Percentiles rank a stretch among this genome's conserved stretches.
Evolutionary conservation across 2,329 filamentous ascomycete species (phyloP).

Genomic region (Torrubiella hemipterigena): DNA sequence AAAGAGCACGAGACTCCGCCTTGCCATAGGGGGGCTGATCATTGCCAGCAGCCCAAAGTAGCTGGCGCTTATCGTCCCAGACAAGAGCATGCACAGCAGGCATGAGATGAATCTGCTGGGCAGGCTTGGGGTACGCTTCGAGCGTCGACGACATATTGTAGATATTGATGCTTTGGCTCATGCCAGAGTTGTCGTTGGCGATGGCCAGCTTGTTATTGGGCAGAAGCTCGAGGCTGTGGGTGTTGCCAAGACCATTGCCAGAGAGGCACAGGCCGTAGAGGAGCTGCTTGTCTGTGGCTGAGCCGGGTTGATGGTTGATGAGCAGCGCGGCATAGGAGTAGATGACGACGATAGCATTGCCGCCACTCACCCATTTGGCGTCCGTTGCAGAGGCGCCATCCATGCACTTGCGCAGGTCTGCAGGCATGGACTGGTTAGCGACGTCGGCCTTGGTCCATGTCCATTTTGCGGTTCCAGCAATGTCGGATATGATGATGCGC

Average conservation of each 20-base stretch:
- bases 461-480: slow-evolving; percentile 1
- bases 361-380: slow-evolving; percentile 3
- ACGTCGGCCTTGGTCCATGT: slow-evolving; percentile 3
- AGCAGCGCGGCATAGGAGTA: slow-evolving; percentile 4
- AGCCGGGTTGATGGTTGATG: not conserved
- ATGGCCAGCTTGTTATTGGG: slow-evolving; percentile 2
- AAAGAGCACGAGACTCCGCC: not conserved
- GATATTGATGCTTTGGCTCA: not conserved
- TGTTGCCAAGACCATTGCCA: slow-evolving; percentile 1
- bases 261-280: slow-evolving; percentile 2
- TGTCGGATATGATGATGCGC: slow-evolving; percentile 3
- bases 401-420: slow-evolving; percentile 3
- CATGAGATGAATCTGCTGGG: slow-evolving; percentile 1
- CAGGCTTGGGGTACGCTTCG: not conserved
- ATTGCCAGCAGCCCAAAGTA: slow-evolving; percentile 5
- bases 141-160: slow-evolving; percentile 1
- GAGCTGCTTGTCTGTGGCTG: slow-evolving; percentile 1
- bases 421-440: not conserved
- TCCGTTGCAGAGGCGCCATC: slow-evolving; percentile 1
- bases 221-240: slow-evolving; percentile 4
- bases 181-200: not conserved
- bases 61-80: slow-evolving; percentile 1
- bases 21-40: not conserved
- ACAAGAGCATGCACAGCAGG: slow-evolving; percentile 3
- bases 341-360: slow-evolving; percentile 1